Evolutionary conservation across 1,284 basidiomycete species (phyloP).

Genomic region (Veloboletus limbatus): DNA sequence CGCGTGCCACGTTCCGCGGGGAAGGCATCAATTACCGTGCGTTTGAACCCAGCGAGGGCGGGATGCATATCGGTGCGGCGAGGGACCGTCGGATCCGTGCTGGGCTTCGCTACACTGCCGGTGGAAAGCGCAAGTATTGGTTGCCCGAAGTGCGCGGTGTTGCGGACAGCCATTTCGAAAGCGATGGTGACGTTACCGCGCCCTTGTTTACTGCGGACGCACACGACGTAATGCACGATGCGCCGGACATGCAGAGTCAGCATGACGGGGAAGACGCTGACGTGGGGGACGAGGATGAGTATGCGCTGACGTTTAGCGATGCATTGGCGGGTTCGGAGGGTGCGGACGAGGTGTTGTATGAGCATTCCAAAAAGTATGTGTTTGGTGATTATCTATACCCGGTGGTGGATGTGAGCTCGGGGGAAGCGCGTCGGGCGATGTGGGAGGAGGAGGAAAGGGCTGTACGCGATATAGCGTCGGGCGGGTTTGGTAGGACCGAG

Average conservation of each 20-base stretch:
- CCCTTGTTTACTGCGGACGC: slow-evolving; percentile 72
- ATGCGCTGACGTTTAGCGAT: slow-evolving; percentile 39
- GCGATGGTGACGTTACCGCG: slow-evolving; percentile 62
- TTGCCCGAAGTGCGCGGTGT: slow-evolving; percentile 63
- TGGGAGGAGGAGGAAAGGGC: slow-evolving; percentile 46
- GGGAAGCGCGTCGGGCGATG: slow-evolving; percentile 60
- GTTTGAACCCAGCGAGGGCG: slow-evolving; percentile 93
- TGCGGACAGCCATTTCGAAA: no score
- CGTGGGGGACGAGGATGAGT: slow-evolving; percentile 42
- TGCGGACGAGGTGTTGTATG: slow-evolving; percentile 70
- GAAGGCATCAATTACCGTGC: slow-evolving; percentile 93
- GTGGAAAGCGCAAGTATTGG: slow-evolving; percentile 90
- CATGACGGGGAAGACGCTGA: slow-evolving; percentile 18
- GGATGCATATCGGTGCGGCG: slow-evolving; percentile 83
- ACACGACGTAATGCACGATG: slow-evolving; percentile 64
- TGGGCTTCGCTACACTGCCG: slow-evolving; percentile 86
- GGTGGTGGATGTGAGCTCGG: slow-evolving; percentile 80
- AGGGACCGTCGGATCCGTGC: slow-evolving; percentile 82
- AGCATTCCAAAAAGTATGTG: slow-evolving; percentile 66
- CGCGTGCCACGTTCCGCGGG: slow-evolving; percentile 79
- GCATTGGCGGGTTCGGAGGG: slow-evolving; percentile 57
- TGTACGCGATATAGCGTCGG: slow-evolving; percentile 26
- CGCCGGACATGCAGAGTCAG: slow-evolving; percentile 48
- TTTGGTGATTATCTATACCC: slow-evolving; percentile 95
- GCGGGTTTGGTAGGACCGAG: slow-evolving; percentile 9